Percentiles rank a stretch among this genome's conserved stretches.
These are phyloP conservation scores for Taxillus chinensis DNA, from an alignment of 164 flowering plant genomes.

Conservation along the genomic window DNA sequence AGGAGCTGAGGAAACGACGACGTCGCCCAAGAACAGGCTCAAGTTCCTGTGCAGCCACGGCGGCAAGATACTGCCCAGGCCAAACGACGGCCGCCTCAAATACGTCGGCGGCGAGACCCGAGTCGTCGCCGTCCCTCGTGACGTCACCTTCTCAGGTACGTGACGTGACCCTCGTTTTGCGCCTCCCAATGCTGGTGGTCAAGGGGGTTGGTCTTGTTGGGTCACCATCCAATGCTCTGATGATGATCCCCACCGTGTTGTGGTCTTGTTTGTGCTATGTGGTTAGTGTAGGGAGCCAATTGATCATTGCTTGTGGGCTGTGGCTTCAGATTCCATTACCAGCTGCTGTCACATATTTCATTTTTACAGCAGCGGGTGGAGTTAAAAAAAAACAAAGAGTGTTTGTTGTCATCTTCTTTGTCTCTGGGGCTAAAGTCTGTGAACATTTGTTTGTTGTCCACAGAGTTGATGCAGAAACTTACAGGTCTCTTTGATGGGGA, in stretches of 20 bases:
- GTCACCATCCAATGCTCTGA: background rate
- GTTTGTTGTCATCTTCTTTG: too few species aligned
- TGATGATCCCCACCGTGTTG: too few species aligned
- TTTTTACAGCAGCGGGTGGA: too few species aligned
- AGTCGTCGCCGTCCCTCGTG: slow-evolving; percentile 47
- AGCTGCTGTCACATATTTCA: too few species aligned
- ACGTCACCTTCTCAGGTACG: slow-evolving; percentile 47
- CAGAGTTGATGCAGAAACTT: slow-evolving; percentile 78
- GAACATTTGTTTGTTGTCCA: background rate
- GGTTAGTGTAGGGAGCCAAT: too few species aligned
- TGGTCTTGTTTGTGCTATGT: background rate
- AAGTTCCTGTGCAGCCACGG: slow-evolving; percentile 84
- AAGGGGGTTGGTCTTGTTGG: background rate
- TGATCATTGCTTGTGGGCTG: too few species aligned
- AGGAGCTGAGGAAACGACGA: slow-evolving; percentile 33
- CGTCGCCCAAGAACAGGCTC: slow-evolving; percentile 27
- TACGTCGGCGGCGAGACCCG: slow-evolving; percentile 98
- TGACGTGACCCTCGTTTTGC: background rate
- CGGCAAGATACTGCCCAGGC: slow-evolving; percentile 76
- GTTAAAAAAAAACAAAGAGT: too few species aligned
- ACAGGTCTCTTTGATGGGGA: slow-evolving; percentile 35
- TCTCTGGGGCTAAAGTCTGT: too few species aligned
- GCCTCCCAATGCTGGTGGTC: background rate
- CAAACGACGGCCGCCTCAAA: slow-evolving; percentile 62
- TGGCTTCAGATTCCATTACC: too few species aligned